Percentiles rank a stretch among this genome's conserved stretches.
Evolutionary conservation across 208 protist genomes (phyloP).

Genomic region (Wallacemonas rigidus): DNA sequence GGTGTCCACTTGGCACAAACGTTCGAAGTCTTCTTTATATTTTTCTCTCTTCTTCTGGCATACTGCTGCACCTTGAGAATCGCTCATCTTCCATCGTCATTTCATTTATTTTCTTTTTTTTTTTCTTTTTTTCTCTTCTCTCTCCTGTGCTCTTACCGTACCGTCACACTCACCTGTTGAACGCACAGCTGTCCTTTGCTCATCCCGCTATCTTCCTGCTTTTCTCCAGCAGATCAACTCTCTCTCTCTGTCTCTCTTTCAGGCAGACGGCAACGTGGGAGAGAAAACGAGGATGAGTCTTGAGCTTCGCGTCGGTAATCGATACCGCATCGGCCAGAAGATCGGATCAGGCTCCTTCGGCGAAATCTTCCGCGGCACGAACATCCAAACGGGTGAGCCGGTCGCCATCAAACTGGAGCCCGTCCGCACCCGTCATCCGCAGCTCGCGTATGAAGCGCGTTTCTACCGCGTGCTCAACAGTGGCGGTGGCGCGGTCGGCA

Average conservation of each 20-base stretch:
- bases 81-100: no score
- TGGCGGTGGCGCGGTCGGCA: constrained; percentile 81
- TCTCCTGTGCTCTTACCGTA: no score
- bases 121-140: no score
- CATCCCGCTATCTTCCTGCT: background rate
- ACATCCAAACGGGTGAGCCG: constrained; percentile 87
- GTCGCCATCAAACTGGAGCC: constrained; percentile 94
- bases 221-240: background rate
- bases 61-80: no score
- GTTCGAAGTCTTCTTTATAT: no score
- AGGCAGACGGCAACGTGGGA: background rate
- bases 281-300: constrained; percentile 52
- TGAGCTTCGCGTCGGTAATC: constrained; percentile 95
- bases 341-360: constrained; percentile 97
- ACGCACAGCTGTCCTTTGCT: no score
- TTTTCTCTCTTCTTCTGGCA: no score
- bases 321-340: constrained; percentile 96
- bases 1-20: no score
- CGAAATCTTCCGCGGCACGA: constrained; percentile 92
- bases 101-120: no score
- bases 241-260: background rate
- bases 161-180: no score
- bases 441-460: constrained; percentile 91
- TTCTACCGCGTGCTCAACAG: constrained; percentile 89
- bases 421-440: constrained; percentile 88